phyloP scores from a whole-genome alignment of 768 basidiomycete genomes.

The Suillus plorans region DNA sequence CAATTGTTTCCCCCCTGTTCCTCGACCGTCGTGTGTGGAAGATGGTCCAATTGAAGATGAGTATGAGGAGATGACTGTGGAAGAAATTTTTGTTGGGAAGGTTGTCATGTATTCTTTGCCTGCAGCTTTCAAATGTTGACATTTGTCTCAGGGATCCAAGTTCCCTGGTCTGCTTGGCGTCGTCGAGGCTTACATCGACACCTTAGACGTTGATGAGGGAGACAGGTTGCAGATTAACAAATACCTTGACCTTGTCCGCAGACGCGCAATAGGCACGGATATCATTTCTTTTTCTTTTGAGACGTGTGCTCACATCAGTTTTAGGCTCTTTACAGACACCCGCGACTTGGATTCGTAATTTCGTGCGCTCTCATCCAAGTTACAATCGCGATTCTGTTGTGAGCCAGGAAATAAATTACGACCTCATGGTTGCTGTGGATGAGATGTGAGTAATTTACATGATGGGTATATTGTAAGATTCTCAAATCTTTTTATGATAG shows the following conservation, averaged over 20 bases:
- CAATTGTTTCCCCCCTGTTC: constrained; percentile 66
- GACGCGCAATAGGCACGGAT: constrained; percentile 72
- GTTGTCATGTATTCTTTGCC: constrained; percentile 35
- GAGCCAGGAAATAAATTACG: constrained; percentile 89
- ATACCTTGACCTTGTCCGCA: constrained; percentile 79
- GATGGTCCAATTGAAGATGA: constrained; percentile 71
- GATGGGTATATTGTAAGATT: not conserved
- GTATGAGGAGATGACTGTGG: constrained; percentile 88
- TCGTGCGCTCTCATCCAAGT: constrained; percentile 86
- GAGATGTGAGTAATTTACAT: constrained; percentile 68
- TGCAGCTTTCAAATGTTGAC: constrained; percentile 1
- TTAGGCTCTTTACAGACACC: constrained; percentile 79
- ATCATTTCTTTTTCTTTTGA: constrained; percentile 11
- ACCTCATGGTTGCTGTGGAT: constrained; percentile 85
- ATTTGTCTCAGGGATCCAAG: constrained; percentile 44
- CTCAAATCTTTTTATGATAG: constrained; percentile 33
- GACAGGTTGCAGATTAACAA: constrained; percentile 63
- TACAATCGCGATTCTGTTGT: constrained; percentile 95
- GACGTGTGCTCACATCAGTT: constrained; percentile 7
- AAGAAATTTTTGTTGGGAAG: constrained; percentile 96
- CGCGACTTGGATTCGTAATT: constrained; percentile 91
- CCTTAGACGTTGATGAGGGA: constrained; percentile 69
- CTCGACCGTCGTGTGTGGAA: constrained; percentile 47
- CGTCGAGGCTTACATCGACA: constrained; percentile 81
- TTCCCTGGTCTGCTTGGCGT: constrained; percentile 85